A percentile compares a stretch with the other conserved stretches of the same genome.
Conservation (phyloP, 192 early-diverging fungal genomes). For the Linnemannia zychae region DNA sequence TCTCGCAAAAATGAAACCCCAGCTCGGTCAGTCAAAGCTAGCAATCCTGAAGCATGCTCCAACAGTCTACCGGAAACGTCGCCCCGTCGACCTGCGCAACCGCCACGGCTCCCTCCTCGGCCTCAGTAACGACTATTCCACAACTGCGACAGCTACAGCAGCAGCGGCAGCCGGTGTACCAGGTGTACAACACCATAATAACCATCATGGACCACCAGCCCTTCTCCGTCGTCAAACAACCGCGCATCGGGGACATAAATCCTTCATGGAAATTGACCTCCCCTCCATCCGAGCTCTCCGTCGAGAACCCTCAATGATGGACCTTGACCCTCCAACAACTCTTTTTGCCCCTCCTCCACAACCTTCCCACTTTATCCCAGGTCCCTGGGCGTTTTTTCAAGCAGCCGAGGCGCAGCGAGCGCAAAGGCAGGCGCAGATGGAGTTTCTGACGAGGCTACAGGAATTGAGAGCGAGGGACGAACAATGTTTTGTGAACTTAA, state of each 20-base stretch:
- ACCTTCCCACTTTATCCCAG: conserved; percentile 38
- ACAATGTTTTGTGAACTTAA: conserved; percentile 31
- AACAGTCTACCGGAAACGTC: conserved; percentile 47
- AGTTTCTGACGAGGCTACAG: conserved; percentile 46
- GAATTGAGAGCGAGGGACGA: conserved; percentile 45
- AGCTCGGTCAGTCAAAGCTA: conserved; percentile 43
- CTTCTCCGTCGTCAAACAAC: conserved; percentile 43
- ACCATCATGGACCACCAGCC: conserved; percentile 13
- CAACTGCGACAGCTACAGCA: neutral
- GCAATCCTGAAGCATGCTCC: conserved; percentile 48
- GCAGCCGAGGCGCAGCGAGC: conserved; percentile 48
- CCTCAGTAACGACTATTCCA: neutral
- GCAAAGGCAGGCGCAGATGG: conserved; percentile 36
- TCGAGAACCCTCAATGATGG: conserved; percentile 52
- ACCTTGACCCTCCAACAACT: conserved; percentile 38
- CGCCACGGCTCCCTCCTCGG: conserved; percentile 18
- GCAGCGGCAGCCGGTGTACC: neutral
- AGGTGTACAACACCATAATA: neutral
- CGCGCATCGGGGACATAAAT: conserved; percentile 16
- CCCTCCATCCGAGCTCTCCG: conserved; percentile 40
- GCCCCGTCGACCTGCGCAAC: conserved; percentile 34
- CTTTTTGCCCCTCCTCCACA: conserved; percentile 36
- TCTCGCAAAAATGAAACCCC: conserved; percentile 38
- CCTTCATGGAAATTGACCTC: conserved; percentile 50
- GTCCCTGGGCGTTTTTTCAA: conserved; percentile 52